A percentile compares a stretch with the other conserved stretches of the same genome.
Evolutionary conservation across 331 rosid species (phyloP).

Genomic region (Dryas integrifolia): DNA sequence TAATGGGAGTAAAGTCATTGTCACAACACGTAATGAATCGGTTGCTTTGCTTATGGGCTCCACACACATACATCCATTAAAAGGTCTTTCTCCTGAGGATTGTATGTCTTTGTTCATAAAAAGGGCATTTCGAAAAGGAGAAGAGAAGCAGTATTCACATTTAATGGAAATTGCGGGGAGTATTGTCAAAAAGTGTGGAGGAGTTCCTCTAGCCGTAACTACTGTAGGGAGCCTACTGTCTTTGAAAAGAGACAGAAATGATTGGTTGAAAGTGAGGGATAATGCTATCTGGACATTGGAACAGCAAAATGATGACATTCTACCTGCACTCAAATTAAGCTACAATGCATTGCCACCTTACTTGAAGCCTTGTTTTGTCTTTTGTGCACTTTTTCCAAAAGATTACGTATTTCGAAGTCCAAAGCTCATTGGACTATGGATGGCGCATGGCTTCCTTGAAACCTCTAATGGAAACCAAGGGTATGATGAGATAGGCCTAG

Average conservation of each 20-base stretch:
- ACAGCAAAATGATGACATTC: neutral
- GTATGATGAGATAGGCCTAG: conserved; percentile 10
- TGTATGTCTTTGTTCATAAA: too few species aligned
- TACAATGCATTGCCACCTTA: too few species aligned
- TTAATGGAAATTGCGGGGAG: neutral
- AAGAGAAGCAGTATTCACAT: neutral
- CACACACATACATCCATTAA: too few species aligned
- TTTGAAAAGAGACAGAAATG: neutral
- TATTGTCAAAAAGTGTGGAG: conserved; percentile 19
- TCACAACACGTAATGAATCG: too few species aligned
- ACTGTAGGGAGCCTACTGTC: conserved; percentile 19
- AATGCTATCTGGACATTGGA: conserved; percentile 3
- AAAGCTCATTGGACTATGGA: neutral
- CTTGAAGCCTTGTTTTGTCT: too few species aligned
- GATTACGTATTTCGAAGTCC: neutral
- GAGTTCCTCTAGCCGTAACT: conserved; percentile 24
- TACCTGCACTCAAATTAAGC: neutral
- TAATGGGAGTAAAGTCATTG: too few species aligned
- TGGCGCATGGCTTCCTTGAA: conserved; percentile 29
- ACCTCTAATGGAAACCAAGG: neutral
- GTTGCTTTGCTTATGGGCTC: too few species aligned
- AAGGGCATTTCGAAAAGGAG: too few species aligned
- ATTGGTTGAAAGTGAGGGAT: neutral
- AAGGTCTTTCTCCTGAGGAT: too few species aligned
- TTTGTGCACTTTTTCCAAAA: too few species aligned